Evolutionary conservation across 352 stramenopile genomes (phyloP), one percentile per base, ranked within the genome.

Genomic region (Globisporangium viniferum): DNA sequence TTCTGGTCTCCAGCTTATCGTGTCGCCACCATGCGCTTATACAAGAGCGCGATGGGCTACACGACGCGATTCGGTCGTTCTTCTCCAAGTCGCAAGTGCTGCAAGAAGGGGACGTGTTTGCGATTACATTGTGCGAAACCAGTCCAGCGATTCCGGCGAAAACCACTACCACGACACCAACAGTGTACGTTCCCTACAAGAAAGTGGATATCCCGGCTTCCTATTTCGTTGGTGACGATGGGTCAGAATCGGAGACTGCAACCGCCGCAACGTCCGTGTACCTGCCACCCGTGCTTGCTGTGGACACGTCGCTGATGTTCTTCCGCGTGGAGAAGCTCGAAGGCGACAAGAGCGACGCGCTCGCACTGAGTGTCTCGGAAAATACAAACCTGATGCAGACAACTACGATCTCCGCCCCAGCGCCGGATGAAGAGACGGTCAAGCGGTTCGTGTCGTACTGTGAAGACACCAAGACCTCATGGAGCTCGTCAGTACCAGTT

Each of bases 261-360:
- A 10, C 29, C 29, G 5, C 29, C 3, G 5, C 41, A 22, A 60
- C 48, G 18, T 64, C 62, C 1, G 67, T 77, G n/a, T 51, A 82
- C 0, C 72, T 90, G 48, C 80, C 82, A 2, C 84, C 84, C 8
- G 70, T 76, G 20, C 70, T 94, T 9, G 49, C 75, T 36, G 58
- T 91, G 1, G 83, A 94, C 62, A 88, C 81, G 29, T 76, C 73
- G n/a, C 69, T 95, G 9, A 73, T 93, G 59, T 93, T 93, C 58
- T 93, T 93, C 61, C 81, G 81, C 24, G 85, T 95, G 8, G 77
- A 93, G 35, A 86, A 82, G 41, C 51, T 95, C 8, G 72, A 79
- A 18, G 53, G 62, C 10, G 62, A 72, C 27, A 54, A 62, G 29
- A 71, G 69, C 2, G 68, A 35, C 18, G 64, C 77, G 3, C 66